Evolutionary conservation across 73 alveolate species (phyloP).

Genomic region (Paramecium tetraurelia): DNA sequence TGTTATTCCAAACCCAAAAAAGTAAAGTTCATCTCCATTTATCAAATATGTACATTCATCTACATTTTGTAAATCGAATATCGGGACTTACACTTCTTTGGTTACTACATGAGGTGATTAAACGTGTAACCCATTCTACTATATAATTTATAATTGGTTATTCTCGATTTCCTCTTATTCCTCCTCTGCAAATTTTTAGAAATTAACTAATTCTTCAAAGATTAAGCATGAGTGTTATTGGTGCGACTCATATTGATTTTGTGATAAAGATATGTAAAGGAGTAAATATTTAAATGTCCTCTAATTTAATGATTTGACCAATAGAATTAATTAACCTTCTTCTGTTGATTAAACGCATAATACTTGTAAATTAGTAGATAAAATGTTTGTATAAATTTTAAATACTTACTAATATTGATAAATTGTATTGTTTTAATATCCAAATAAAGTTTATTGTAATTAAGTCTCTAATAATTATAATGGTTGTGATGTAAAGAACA

Average conservation of each 20-base stretch:
- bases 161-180: not conserved
- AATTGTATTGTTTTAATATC: not conserved
- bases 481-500: not conserved
- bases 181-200: not conserved
- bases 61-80: not conserved
- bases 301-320: not conserved
- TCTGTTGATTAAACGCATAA: not conserved
- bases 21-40: not conserved
- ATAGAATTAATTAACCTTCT: not conserved
- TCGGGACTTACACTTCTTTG: not conserved
- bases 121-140: not conserved
- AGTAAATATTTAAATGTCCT: not conserved
- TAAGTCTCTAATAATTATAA: not conserved
- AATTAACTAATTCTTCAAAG: constrained; percentile 18
- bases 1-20: not conserved
- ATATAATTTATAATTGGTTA: not conserved
- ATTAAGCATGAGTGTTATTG: not conserved
- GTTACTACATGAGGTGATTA: not conserved
- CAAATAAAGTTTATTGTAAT: not conserved
- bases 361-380: not conserved
- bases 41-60: not conserved
- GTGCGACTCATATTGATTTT: not conserved
- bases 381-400: not conserved
- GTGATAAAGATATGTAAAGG: not conserved
- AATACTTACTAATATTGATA: not conserved